Base-by-base conservation (phyloP, 2,329 filamentous ascomycete genomes). In the Epichloe hybrida region DNA sequence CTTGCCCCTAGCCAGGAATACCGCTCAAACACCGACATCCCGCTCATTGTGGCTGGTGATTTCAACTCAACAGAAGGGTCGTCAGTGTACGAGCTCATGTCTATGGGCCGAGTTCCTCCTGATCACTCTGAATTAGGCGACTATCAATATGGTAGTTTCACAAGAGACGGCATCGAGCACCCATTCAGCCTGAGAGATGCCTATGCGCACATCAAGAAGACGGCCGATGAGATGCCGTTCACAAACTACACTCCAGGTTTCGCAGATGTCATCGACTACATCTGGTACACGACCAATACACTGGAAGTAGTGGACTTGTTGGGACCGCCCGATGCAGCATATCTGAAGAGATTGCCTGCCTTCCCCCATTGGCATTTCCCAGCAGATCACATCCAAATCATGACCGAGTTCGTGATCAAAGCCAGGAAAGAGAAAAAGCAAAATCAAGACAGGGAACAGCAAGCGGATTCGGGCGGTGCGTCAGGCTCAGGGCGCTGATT, bases 161-260 rank as follows among this genome's bases (percentile, higher is more conserved):
- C 89, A 4, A 79, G 84, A 52, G 82, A 95, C 59, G 93, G 93
- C 53, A 95, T 97, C 68, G 84, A 86, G 55, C 93, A 98, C 66
- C 89, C 90, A 0, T 98, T 97, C 73, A 91, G 84, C 62, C 74
- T 98, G 57, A 88, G 93, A 62, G 95, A 93, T 21, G 83, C 89
- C 3, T 98, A 98, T 66, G 80, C 80, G 37, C 80, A 86, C 55
- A 84, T 95, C 49, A 84, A 84, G 55, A 85, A 91, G 62, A 81
- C 93, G 37, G 82, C 83, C 6, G 86, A 89, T 52, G 88, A 95
- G 64, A 72, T 97, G 59, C 81, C 82, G 4, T 98, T 95, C 66
- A 98, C 93, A 45, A 98, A 98, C 69, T 98, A 97, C 69, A 94
- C 89, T 13, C 90, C 93, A 1, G 81, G 82, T n/a, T 98, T 96